These are phyloP conservation scores for Candida qinlingensis DNA, from an alignment of 805 yeast genomes.

Conservation along the genomic window DNA sequence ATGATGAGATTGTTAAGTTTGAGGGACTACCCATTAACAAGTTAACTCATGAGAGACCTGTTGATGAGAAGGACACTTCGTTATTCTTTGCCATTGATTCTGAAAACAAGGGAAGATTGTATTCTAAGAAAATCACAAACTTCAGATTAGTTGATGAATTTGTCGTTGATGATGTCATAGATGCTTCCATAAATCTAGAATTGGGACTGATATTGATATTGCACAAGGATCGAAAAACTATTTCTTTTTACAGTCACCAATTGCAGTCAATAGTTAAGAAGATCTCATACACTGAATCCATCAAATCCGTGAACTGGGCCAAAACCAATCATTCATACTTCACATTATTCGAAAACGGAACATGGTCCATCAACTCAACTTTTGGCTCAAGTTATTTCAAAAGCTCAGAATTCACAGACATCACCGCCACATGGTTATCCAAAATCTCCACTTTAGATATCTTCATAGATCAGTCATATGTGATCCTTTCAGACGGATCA, in stretches of 20 bases:
- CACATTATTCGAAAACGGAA: constrained; percentile 13
- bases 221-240: background rate
- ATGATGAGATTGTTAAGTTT: constrained; percentile 9
- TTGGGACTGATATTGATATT: constrained; percentile 6
- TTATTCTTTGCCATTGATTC: constrained; percentile 7
- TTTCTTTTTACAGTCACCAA: background rate
- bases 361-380: constrained; percentile 25
- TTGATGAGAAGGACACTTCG: background rate
- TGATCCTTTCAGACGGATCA: constrained; percentile 2
- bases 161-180: constrained; percentile 2
- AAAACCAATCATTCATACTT: constrained; percentile 11
- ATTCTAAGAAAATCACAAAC: constrained; percentile 3
- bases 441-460: constrained; percentile 1
- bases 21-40: constrained; percentile 6
- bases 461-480: constrained; percentile 5
- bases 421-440: constrained; percentile 3
- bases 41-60: background rate
- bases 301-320: constrained; percentile 13
- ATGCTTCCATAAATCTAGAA: constrained; percentile 8
- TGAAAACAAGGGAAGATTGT: constrained; percentile 6
- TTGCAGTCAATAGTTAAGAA: constrained; percentile 4
- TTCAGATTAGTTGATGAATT: background rate
- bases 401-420: constrained; percentile 6
- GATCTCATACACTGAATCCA: background rate
- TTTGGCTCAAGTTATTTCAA: constrained; percentile 24